Evolutionary conservation across 805 yeast species (phyloP).

Genomic region (Zygoascus bituminiphila): DNA sequence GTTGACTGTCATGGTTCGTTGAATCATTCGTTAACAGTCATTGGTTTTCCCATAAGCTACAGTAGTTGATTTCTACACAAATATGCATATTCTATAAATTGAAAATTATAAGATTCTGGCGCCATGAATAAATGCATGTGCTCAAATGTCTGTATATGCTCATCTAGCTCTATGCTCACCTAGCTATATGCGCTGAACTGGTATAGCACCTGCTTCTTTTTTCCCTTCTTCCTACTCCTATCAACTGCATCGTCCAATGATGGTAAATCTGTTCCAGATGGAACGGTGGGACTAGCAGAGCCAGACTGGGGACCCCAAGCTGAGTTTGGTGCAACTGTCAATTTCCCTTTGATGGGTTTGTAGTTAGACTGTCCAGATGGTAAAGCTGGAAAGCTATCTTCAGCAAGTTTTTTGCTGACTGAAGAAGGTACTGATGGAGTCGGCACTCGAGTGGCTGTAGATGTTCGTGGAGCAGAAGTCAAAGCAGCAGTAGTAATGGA

Average conservation of each 20-base stretch:
- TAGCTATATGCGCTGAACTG: conserved; percentile 37
- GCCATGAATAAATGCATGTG: background rate
- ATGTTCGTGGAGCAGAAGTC: conserved; percentile 5
- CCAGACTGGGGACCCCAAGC: background rate
- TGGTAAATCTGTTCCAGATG: background rate
- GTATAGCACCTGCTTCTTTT: conserved; percentile 47
- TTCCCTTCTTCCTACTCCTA: conserved; percentile 31
- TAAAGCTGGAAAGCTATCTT: conserved; percentile 42
- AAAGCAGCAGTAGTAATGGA: background rate
- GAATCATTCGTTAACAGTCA: too few species aligned
- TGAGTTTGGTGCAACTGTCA: background rate
- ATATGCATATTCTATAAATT: too few species aligned
- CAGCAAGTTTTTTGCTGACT: background rate
- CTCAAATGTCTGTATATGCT: background rate
- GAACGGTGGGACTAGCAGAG: background rate
- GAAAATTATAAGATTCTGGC: too few species aligned
- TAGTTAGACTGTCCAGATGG: conserved; percentile 3
- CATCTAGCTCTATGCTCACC: background rate
- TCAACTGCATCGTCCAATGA: background rate
- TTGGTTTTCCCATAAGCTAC: too few species aligned
- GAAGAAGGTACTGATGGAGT: conserved; percentile 2
- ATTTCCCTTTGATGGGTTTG: background rate
- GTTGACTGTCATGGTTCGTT: background rate
- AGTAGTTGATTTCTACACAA: too few species aligned
- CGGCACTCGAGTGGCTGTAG: background rate